Conservation (phyloP, 768 basidiomycete genomes). For the Boletus eberwhitei region DNA sequence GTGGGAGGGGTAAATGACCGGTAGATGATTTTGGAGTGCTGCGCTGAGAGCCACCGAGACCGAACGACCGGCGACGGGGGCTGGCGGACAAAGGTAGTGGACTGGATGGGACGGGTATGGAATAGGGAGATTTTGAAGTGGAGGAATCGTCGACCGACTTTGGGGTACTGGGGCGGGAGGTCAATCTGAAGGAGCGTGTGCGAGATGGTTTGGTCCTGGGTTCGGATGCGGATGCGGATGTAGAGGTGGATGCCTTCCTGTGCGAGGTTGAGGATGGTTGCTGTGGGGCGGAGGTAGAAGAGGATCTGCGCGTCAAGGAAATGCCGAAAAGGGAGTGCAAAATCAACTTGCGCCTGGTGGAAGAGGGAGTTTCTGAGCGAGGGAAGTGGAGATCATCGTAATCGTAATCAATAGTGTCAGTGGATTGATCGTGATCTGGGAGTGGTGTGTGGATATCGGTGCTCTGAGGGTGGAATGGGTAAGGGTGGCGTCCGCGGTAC, state of each 20-base stretch:
- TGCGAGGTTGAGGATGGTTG: constrained; percentile 16
- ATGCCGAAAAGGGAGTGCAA: constrained; percentile 29
- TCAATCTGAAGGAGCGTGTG: constrained; percentile 31
- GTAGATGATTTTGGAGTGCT: constrained; percentile 31
- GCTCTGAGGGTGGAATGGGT: constrained; percentile 12
- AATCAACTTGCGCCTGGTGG: constrained; percentile 21
- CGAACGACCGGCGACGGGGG: constrained; percentile 33
- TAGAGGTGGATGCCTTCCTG: constrained; percentile 26
- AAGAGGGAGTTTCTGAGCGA: constrained; percentile 31
- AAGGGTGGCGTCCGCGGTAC: constrained; percentile 16
- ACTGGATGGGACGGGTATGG: constrained; percentile 29
- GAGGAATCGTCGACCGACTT: constrained; percentile 25
- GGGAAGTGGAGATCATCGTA: constrained; percentile 18
- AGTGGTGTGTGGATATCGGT: constrained; percentile 10
- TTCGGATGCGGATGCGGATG: constrained; percentile 20
- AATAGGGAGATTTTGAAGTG: constrained; percentile 17
- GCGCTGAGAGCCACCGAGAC: constrained; percentile 27
- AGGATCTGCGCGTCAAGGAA: constrained; percentile 25
- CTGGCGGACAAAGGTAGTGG: constrained; percentile 33
- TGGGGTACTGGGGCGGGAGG: constrained; percentile 30
- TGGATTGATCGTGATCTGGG: constrained; percentile 13
- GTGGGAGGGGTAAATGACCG: constrained; percentile 25
- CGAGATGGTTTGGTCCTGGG: constrained; percentile 15
- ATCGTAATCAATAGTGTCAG: constrained; percentile 11
- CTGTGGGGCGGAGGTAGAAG: constrained; percentile 18